Evolutionary conservation across 176 grass and related monocot species (phyloP).

Genomic region (Oryza rufipogon): DNA sequence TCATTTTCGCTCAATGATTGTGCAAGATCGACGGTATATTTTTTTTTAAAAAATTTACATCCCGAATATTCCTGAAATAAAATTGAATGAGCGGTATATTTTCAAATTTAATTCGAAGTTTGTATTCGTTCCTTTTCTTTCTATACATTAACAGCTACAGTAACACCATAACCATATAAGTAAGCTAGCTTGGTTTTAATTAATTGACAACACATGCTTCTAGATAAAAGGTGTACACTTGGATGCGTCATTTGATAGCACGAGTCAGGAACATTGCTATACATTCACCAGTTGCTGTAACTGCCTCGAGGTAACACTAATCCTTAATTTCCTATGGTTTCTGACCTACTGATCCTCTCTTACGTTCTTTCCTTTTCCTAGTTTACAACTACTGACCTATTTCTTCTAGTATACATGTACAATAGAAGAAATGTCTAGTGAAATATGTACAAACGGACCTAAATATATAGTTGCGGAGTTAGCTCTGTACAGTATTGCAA

Average conservation of each 20-base stretch:
- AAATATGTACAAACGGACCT: constrained; percentile 57
- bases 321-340: constrained; percentile 36
- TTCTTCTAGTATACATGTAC: constrained; percentile 48
- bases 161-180: neutral
- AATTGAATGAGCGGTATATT: too few species aligned
- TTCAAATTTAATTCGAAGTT: too few species aligned
- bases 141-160: neutral
- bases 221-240: neutral
- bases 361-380: constrained; percentile 44
- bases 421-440: constrained; percentile 16
- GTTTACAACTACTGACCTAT: constrained; percentile 56
- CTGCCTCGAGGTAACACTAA: constrained; percentile 38
- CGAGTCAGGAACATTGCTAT: constrained; percentile 17
- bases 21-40: too few species aligned
- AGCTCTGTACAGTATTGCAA: constrained; percentile 60
- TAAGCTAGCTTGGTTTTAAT: neutral
- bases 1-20: too few species aligned
- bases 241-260: constrained; percentile 1
- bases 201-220: neutral
- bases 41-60: too few species aligned
- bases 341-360: constrained; percentile 31
- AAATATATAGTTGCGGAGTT: constrained; percentile 28
- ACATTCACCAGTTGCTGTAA: neutral
- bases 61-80: too few species aligned
- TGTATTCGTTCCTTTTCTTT: too few species aligned